Evolutionary conservation across 805 yeast genomes (phyloP), one percentile per base, ranked within the genome.

Genomic region (Candida palmyrensis): DNA sequence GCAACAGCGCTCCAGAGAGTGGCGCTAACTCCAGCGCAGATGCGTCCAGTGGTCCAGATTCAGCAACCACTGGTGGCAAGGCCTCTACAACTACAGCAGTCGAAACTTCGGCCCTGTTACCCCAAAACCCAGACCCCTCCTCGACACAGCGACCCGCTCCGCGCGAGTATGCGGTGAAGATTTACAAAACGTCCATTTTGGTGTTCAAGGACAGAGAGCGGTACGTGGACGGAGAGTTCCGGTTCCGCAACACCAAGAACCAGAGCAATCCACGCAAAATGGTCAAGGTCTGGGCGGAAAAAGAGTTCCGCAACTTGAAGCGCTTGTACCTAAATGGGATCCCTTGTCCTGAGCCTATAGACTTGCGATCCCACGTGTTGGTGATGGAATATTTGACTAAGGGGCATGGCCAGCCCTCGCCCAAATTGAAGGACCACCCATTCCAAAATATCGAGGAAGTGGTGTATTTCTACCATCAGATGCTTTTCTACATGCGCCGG

Each of bases 221-320:
- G 46, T 92, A 92, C 50, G 97, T 92, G 12, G 89, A 83, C 53
- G 98, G 98, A 23, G 99, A 92, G 61, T 90, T 77, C 58, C 67
- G 99, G 36, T 92, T 92, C 61, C 67, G 97, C 50, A 83, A 85
- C 51, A 72, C 85, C 5, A 86, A 90, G 47, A 75, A 72, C 37
- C 88, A 85, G 48, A 87, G 88, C 44, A 92, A 92, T 51, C 97
- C 97, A 7, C 72, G 98, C 51, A 90, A 90, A 53, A 90, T 92
- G 97, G 96, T 92, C 41, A 87, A 86, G 56, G 73, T 89, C 16
- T 92, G 99, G 99, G 97, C 98, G 0, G 98, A 92, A 55, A 92
- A 92, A 53, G 99, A 92, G 61, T 90, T 89, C 45, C 65, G 99
- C 36, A 92, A 92, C 53, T 68, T 92, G 57, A 90, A 86, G 55